Base-by-base conservation (phyloP, 192 early-diverging fungal genomes). In the Coemansia sp. region DNA sequence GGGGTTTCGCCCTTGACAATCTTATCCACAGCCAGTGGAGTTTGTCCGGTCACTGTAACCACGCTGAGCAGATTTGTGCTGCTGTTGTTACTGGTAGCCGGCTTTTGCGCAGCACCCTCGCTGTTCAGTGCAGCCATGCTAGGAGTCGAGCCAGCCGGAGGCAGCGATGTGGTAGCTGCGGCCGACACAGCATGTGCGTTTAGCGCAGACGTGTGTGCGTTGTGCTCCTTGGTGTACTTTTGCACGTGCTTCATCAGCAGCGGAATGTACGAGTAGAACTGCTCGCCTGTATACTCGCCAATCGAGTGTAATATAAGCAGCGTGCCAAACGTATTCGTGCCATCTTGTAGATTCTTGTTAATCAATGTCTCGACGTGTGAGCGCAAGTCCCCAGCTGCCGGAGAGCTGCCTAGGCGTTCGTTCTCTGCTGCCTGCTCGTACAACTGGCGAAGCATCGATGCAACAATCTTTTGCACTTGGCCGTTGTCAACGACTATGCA, bases 141-240 rank as follows among this genome's bases (percentile, higher is more conserved):
- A 0, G 74, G 31, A 4, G 61, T 51, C 23, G 68, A 67, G 15
- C 60, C 37, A 21, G 67, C 56, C 0, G 76, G 14, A 23, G 76
- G 79, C 8, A 73, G 60, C 2, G 66, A 51, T 10, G 64, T 53
- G 6, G 64, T 46, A 18, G 56, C 40, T 8, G 59, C 31, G 2
- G 53, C 48, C 3, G 61, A 6, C n/a, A 38, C 58, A 31, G 56
- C 37, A 56, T 62, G 49, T 21, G 70, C 31, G 20, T 48, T 31
- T 11, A 68, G 52, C 9, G 67, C 52, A 11, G 70, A 63, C 10
- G 76, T 57, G 44, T 79, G 82, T 24, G 83, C 73, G 44, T 83
- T 86, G 67, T 93, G 88, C 28, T 96, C 95, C 64, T 90, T 95
- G 31, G 90, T 87, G 20, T 96, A 81, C 68, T 89, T 92, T 64